Evolutionary conservation across 73 alveolate species (phyloP).

Genomic region (Blepharisma stoltei): DNA sequence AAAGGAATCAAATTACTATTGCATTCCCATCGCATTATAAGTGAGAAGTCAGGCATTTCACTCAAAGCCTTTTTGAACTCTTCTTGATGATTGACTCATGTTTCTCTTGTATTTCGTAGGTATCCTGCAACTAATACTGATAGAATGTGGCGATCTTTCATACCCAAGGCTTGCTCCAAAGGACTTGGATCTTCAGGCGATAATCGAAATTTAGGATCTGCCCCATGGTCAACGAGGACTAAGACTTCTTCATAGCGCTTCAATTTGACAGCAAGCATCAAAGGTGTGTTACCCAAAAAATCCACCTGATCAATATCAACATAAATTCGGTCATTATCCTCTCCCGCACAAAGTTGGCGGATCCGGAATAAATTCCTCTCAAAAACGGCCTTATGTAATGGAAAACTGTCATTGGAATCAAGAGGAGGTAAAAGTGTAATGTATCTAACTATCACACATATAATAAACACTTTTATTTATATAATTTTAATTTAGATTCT

Average conservation of each 20-base stretch:
- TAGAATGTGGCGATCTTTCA: neutral
- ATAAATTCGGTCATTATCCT: slow-evolving; percentile 39
- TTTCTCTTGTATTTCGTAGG: slow-evolving; percentile 7
- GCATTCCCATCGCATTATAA: slow-evolving; percentile 53
- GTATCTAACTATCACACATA: too few relatives aligned
- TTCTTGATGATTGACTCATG: slow-evolving; percentile 33
- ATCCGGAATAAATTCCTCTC: slow-evolving; percentile 47
- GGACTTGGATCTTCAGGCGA: neutral
- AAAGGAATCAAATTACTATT: slow-evolving; percentile 53
- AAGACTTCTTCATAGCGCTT: slow-evolving; percentile 50
- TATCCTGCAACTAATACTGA: slow-evolving; percentile 16
- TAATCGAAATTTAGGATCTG: slow-evolving; percentile 57
- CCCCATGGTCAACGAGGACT: slow-evolving; percentile 57
- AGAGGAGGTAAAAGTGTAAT: too few relatives aligned
- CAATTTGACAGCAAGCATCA: slow-evolving; percentile 60
- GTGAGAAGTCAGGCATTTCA: slow-evolving; percentile 50
- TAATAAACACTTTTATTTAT: too few relatives aligned
- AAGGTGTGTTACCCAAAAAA: slow-evolving; percentile 62
- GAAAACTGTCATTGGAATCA: slow-evolving; percentile 1
- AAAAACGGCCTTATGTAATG: slow-evolving; percentile 60
- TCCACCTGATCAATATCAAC: slow-evolving; percentile 64
- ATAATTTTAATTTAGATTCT: too few relatives aligned
- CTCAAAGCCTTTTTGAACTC: slow-evolving; percentile 42
- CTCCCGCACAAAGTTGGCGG: slow-evolving; percentile 32
- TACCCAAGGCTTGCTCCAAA: slow-evolving; percentile 26